Evolutionary conservation across 495 filamentous ascomycete genomes (phyloP), one percentile per base, ranked within the genome.

Genomic region (Cercophora scortea): DNA sequence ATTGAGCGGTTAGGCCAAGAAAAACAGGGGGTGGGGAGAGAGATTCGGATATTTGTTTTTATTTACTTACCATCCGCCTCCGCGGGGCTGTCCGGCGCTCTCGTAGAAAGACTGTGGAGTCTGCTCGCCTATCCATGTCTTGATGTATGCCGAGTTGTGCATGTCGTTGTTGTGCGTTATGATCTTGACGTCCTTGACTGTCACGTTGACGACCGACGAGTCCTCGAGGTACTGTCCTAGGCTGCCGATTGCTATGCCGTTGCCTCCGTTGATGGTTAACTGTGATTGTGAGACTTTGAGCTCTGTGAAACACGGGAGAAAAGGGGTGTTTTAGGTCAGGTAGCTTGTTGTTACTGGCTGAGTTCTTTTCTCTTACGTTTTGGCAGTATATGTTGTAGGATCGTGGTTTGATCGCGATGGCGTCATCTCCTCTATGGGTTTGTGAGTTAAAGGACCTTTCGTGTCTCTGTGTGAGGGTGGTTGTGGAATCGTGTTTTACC

Each of bases 201-300:
- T 41, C 12, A 80, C 68, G 49, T 81, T 77, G 16, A 59, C 59
- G 2, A 79, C 78, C 18, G 67, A 69, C 2, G 71, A 71, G 54
- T 81, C 79, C 54, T 81, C 78, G 3, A 78, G 70, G 50, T 81
- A 82, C 53, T 82, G 78, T 32, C 78, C 78, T 9, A 80, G 66
- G 60, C 71, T 75, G 3, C 79, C 79, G 39, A 83, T 79, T 12
- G 79, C 77, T 36, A 80, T 73, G 32, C 79, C 79, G 51, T 81
- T 83, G 6, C 78, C 79, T 36, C 72, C 71, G 53, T 66, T 68
- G 61, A 79, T 81, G 8, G 73, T 78, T 0, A 62, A 44, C 53
- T 66, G 42, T 12, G 25, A 5, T 25, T 25, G 25, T 25, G 2
- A 25, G 25, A 25, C 5, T 5, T 5, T 25, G 2, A 25, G 25